Evolutionary conservation across 768 basidiomycete species (phyloP).

Genomic region (Lactarius indigo): DNA sequence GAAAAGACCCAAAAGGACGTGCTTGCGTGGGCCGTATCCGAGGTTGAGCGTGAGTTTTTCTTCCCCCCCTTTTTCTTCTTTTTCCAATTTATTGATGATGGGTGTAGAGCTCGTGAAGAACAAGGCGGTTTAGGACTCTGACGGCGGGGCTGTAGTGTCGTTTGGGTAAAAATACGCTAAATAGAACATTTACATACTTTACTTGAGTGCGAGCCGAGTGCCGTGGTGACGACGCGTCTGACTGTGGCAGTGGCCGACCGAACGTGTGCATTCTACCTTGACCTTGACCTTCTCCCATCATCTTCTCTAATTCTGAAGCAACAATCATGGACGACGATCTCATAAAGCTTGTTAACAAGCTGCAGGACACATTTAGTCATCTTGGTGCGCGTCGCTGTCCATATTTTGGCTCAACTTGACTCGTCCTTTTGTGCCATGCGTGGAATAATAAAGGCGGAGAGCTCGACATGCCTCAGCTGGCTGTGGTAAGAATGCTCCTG

Average conservation of each 20-base stretch:
- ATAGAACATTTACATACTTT: conserved; percentile 21
- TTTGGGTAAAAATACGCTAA: conserved; percentile 16
- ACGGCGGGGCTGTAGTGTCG: background rate
- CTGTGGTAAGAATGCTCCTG: conserved; percentile 58
- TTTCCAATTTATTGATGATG: background rate
- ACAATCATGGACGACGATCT: conserved; percentile 85
- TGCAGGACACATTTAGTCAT: conserved; percentile 90
- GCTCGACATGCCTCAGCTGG: conserved; percentile 89
- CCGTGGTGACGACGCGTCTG: conserved; percentile 20
- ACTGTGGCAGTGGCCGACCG: background rate
- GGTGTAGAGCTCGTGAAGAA: conserved; percentile 79
- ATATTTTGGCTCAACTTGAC: conserved; percentile 17
- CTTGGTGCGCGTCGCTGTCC: conserved; percentile 54
- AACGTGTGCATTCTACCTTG: background rate
- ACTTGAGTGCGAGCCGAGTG: conserved; percentile 11
- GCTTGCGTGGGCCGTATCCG: conserved; percentile 69
- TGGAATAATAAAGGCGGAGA: conserved; percentile 59
- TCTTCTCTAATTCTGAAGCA: background rate
- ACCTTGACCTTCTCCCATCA: background rate
- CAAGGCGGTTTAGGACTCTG: conserved; percentile 72
- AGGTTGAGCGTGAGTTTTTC: conserved; percentile 86
- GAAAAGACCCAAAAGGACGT: conserved; percentile 89
- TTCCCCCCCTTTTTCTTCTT: background rate
- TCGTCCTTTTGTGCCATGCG: background rate
- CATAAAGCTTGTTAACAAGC: conserved; percentile 90